These are phyloP conservation scores for Entomortierella parvispora DNA, from an alignment of 192 early-diverging fungal genomes.

Conservation along the genomic window DNA sequence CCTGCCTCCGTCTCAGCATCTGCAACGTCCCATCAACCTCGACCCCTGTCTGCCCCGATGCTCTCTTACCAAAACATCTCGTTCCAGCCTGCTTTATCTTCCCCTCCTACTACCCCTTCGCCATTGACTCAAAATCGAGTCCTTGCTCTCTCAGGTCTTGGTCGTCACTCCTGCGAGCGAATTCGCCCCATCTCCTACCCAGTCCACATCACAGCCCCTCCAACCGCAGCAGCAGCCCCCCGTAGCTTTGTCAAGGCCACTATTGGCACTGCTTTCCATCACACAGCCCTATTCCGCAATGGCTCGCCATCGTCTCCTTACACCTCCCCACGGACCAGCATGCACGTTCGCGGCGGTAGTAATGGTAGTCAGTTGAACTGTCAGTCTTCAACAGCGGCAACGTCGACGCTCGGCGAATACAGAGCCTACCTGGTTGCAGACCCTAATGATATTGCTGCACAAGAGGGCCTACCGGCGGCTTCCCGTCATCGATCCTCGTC, in stretches of 20 bases:
- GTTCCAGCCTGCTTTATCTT: background rate
- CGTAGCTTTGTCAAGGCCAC: conserved; percentile 14
- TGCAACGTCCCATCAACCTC: too few species aligned
- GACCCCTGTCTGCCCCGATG: too few species aligned
- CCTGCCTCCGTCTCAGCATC: background rate
- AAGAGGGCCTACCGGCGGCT: background rate
- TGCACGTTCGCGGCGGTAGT: background rate
- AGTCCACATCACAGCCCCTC: background rate
- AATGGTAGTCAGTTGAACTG: background rate
- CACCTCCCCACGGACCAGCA: background rate
- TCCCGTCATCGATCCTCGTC: conserved; percentile 2
- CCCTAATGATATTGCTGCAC: background rate
- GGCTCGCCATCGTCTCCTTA: background rate
- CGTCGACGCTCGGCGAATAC: background rate
- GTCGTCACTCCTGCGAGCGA: background rate
- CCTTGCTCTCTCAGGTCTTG: background rate
- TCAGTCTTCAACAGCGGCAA: background rate
- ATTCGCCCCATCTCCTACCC: conserved; percentile 9
- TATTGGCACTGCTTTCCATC: conserved; percentile 15
- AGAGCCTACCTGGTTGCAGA: conserved; percentile 12
- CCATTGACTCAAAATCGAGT: background rate
- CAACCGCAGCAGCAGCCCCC: background rate
- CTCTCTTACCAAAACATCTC: too few species aligned
- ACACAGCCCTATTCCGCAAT: background rate
- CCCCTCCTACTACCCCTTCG: background rate